phyloP scores from a whole-genome alignment of 2,329 filamentous ascomycete species.

The Nannizziopsis barbatae region DNA sequence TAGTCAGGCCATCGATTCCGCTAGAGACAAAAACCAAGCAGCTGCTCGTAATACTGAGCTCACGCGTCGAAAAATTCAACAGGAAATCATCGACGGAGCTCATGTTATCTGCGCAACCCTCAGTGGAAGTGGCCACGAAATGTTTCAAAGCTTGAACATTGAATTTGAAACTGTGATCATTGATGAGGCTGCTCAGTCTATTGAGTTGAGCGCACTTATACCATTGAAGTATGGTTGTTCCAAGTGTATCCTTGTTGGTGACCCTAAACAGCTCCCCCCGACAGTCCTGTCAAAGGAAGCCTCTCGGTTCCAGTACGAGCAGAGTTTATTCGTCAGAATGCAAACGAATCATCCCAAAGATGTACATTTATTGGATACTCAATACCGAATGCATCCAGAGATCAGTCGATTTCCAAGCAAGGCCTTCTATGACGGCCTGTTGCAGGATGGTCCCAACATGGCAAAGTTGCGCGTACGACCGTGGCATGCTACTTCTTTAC shows the following conservation, averaged over 20 bases:
- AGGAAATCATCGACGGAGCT: slow-evolving; percentile 78
- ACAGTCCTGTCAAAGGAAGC: slow-evolving; percentile 93
- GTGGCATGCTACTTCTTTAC: slow-evolving; percentile 72
- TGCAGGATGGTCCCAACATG: slow-evolving; percentile 81
- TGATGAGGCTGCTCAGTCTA: slow-evolving; percentile 95
- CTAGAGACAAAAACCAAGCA: slow-evolving; percentile 75
- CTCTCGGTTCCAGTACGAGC: slow-evolving; percentile 85
- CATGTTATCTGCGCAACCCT: slow-evolving; percentile 92
- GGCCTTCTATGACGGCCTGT: slow-evolving; percentile 81
- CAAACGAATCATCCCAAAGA: slow-evolving; percentile 80
- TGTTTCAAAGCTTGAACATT: slow-evolving; percentile 87
- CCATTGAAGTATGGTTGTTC: slow-evolving; percentile 94
- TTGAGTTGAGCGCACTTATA: slow-evolving; percentile 91
- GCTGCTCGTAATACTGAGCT: slow-evolving; percentile 76
- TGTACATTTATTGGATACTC: slow-evolving; percentile 88
- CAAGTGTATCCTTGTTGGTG: slow-evolving; percentile 93
- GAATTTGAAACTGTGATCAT: slow-evolving; percentile 99
- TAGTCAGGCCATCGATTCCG: slow-evolving; percentile 72
- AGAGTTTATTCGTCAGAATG: slow-evolving; percentile 97
- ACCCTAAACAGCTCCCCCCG: slow-evolving; percentile 92
- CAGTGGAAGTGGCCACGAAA: slow-evolving; percentile 90
- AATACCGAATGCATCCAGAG: slow-evolving; percentile 98
- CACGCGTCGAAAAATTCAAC: slow-evolving; percentile 70
- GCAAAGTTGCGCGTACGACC: slow-evolving; percentile 59
- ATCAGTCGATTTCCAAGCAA: slow-evolving; percentile 84